Conservation (phyloP, 805 yeast genomes). For the Pachysolen tannophilus region DNA sequence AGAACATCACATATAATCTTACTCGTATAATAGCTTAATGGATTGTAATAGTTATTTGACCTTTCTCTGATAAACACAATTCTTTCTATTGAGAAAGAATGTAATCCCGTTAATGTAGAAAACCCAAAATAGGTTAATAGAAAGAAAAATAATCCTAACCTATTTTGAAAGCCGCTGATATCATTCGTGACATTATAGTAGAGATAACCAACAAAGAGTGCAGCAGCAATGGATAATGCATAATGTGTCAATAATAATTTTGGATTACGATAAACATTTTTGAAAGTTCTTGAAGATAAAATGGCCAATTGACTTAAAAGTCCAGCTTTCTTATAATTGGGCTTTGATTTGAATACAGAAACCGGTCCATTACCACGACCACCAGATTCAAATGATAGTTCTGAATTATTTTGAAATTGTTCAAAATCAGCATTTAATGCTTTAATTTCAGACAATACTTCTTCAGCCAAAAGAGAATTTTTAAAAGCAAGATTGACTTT, state of each 20-base stretch:
- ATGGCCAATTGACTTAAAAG: constrained; percentile 61
- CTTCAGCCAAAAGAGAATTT: constrained; percentile 29
- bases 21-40: constrained; percentile 75
- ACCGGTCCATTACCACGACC: no score
- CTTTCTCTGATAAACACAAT: constrained; percentile 87
- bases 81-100: constrained; percentile 82
- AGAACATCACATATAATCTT: constrained; percentile 85
- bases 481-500: constrained; percentile 15
- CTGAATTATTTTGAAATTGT: constrained; percentile 9
- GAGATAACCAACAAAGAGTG: constrained; percentile 75
- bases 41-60: constrained; percentile 89
- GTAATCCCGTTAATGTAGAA: constrained; percentile 84
- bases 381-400: no score
- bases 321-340: constrained; percentile 41
- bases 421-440: constrained; percentile 11
- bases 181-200: constrained; percentile 81
- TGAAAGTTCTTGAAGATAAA: constrained; percentile 79
- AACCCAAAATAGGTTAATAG: constrained; percentile 88
- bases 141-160: constrained; percentile 90
- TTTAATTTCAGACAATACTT: constrained; percentile 31
- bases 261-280: constrained; percentile 89
- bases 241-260: constrained; percentile 81
- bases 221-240: constrained; percentile 65
- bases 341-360: constrained; percentile 22
- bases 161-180: constrained; percentile 93